phyloP scores from a whole-genome alignment of 176 grass and related monocot genomes.

The Cocos nucifera region DNA sequence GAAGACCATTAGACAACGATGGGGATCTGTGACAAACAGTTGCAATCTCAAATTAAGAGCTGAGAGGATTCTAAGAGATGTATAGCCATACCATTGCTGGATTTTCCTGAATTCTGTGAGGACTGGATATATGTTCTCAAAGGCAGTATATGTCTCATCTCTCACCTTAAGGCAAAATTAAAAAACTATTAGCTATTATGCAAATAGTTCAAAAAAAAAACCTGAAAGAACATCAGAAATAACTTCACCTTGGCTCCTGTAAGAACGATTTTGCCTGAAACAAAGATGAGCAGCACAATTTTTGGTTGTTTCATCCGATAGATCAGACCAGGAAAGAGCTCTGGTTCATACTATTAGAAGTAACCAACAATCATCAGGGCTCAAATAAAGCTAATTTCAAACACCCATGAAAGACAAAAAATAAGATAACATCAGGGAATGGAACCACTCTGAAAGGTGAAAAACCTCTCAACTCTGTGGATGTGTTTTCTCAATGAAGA shows the following conservation, averaged over 20 bases:
- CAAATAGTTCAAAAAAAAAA: too few species aligned
- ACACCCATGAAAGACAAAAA: neutral
- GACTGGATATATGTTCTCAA: constrained; percentile 25
- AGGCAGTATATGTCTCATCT: constrained; percentile 28
- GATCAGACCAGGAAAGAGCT: constrained; percentile 28
- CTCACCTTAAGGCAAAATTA: constrained; percentile 14
- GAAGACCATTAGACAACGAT: too few species aligned
- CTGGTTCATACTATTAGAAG: constrained; percentile 30
- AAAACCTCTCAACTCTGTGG: too few species aligned
- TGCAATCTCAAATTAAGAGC: too few species aligned
- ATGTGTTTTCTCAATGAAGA: too few species aligned
- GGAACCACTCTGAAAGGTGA: too few species aligned
- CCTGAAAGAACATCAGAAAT: too few species aligned
- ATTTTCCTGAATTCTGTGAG: constrained; percentile 22
- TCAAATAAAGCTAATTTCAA: neutral
- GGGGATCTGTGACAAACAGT: too few species aligned
- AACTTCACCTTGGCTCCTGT: constrained; percentile 25
- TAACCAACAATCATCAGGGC: constrained; percentile 2
- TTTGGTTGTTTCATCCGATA: constrained; percentile 35
- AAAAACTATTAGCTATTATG: too few species aligned
- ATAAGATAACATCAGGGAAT: neutral
- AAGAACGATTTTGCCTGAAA: constrained; percentile 28
- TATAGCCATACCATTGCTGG: neutral
- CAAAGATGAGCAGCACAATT: constrained; percentile 31
- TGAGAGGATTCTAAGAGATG: too few species aligned